Percentiles rank a stretch among this genome's conserved stretches.
Evolutionary conservation across 2,329 filamentous ascomycete species (phyloP).

Genomic region (Beauveria sp.): DNA sequence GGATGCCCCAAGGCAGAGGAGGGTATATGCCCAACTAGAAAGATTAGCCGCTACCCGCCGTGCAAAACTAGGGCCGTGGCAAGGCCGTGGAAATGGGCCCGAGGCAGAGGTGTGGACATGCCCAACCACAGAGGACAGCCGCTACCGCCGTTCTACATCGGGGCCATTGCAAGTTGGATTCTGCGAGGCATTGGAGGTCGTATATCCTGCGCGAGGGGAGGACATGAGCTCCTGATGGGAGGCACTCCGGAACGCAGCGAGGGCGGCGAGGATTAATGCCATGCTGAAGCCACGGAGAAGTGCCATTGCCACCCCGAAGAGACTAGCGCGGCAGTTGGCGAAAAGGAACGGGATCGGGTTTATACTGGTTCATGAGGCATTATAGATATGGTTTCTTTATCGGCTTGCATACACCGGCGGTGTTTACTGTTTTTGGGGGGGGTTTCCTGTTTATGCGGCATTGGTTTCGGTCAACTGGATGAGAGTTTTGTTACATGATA

Average conservation of each 20-base stretch:
- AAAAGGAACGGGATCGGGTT: neutral
- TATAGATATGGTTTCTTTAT: neutral
- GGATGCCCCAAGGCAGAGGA: neutral
- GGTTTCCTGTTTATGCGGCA: neutral
- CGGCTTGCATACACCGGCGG: slow-evolving; percentile 1
- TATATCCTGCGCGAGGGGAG: too few species aligned
- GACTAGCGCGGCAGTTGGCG: neutral
- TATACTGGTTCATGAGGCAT: slow-evolving; percentile 1
- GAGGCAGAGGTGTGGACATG: too few species aligned
- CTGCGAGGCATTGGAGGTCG: too few species aligned
- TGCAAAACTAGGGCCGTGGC: neutral
- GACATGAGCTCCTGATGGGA: too few species aligned
- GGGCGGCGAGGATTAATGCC: neutral
- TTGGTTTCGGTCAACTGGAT: neutral
- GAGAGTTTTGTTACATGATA: neutral
- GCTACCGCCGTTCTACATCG: too few species aligned
- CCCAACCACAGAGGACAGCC: too few species aligned
- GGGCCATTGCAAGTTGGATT: too few species aligned
- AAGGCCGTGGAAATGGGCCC: too few species aligned
- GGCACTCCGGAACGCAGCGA: neutral
- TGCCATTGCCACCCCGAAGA: too few species aligned
- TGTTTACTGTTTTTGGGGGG: neutral
- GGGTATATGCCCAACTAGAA: neutral
- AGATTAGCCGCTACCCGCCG: neutral
- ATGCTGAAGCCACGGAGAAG: neutral